Evolutionary conservation across 139 green algal species (phyloP).

Genomic region (Picochlorum sp.): DNA sequence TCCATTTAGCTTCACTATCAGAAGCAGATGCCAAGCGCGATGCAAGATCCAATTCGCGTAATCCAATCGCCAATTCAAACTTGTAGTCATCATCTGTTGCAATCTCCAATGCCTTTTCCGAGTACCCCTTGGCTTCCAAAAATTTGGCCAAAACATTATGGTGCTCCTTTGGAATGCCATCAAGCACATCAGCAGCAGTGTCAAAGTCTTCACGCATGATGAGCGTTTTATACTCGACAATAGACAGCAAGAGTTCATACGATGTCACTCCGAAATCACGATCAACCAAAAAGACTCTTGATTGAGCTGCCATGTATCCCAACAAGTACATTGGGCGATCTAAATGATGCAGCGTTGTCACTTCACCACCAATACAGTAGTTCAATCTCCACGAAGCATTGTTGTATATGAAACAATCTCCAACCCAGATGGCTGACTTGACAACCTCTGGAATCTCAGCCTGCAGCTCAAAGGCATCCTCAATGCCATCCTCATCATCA

Average conservation of each 20-base stretch:
- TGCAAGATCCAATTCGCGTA: slow-evolving; percentile 77
- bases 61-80: slow-evolving; percentile 82
- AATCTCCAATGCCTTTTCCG: slow-evolving; percentile 76
- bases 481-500: slow-evolving; percentile 82
- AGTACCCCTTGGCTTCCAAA: slow-evolving; percentile 80
- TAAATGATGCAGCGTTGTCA: slow-evolving; percentile 94
- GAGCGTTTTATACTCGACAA: slow-evolving; percentile 97
- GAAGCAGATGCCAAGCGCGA: slow-evolving; percentile 63
- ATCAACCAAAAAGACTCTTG: slow-evolving; percentile 91
- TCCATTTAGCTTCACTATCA: slow-evolving; percentile 81
- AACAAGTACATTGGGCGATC: slow-evolving; percentile 96
- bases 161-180: slow-evolving; percentile 50
- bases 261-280: slow-evolving; percentile 61
- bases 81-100: slow-evolving; percentile 89
- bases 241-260: slow-evolving; percentile 88
- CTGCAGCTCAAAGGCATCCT: slow-evolving; percentile 94
- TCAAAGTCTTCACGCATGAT: slow-evolving; percentile 71
- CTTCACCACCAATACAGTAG: slow-evolving; percentile 94
- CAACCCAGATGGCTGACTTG: slow-evolving; percentile 55
- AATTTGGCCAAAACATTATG: slow-evolving; percentile 84
- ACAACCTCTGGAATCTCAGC: slow-evolving; percentile 76
- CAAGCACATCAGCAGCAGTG: slow-evolving; percentile 51
- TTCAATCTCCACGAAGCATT: slow-evolving; percentile 93
- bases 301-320: slow-evolving; percentile 88
- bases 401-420: slow-evolving; percentile 99